Conservation (phyloP, 2,329 filamentous ascomycete genomes). For the Bipolaris bicolor region DNA sequence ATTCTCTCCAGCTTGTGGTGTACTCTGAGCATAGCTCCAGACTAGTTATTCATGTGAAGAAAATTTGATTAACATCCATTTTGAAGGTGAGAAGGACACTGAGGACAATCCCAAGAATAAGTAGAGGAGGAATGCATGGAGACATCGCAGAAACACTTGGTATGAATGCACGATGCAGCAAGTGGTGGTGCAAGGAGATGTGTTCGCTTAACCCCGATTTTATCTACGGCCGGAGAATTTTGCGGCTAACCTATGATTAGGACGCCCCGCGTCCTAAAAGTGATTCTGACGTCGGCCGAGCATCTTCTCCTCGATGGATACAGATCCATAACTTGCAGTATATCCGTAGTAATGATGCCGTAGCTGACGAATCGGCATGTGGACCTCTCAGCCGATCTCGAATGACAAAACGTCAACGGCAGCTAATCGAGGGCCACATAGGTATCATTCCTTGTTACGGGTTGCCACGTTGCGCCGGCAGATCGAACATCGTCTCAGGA, state of each 20-base stretch:
- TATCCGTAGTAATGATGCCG: background rate
- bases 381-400: conserved; percentile 5
- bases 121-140: background rate
- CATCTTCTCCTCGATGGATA: background rate
- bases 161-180: background rate
- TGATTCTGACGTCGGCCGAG: background rate
- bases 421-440: conserved; percentile 2
- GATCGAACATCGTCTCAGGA: conserved; percentile 4
- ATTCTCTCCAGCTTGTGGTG: too few species aligned
- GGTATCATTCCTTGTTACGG: conserved; percentile 3
- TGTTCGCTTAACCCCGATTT: background rate
- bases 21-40: too few species aligned
- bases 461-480: conserved; percentile 7
- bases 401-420: conserved; percentile 13
- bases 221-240: background rate
- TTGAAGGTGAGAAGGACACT: too few species aligned
- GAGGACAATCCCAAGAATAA: too few species aligned
- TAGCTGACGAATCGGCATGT: background rate
- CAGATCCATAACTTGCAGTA: background rate
- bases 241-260: background rate
- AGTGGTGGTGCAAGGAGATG: background rate
- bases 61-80: too few species aligned
- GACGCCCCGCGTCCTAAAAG: background rate
- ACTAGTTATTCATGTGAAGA: too few species aligned
- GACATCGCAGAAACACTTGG: background rate